These are phyloP conservation scores for Protea cynaroides DNA, from an alignment of 164 flowering plant genomes.

Conservation along the genomic window DNA sequence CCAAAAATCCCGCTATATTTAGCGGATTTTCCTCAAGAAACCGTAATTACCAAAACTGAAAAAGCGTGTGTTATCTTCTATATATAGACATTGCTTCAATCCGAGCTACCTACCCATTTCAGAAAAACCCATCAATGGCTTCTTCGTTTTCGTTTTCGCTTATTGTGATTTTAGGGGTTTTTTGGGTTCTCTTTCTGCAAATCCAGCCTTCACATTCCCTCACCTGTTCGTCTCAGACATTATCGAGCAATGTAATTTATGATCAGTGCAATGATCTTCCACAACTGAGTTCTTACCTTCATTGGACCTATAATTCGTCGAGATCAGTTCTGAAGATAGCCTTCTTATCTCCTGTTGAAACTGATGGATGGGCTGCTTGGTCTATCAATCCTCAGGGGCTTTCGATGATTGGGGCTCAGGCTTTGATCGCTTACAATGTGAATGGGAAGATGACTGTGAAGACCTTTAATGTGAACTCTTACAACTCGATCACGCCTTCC, in stretches of 20 bases:
- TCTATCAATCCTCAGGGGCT: slow-evolving; percentile 45
- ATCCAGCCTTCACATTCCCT: slow-evolving; percentile 13
- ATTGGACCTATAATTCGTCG: slow-evolving; percentile 36
- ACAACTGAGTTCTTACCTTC: slow-evolving; percentile 37
- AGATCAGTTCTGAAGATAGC: slow-evolving; percentile 37
- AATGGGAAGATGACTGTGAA: slow-evolving; percentile 31
- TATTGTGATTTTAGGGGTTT: background rate
- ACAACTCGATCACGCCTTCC: slow-evolving; percentile 14
- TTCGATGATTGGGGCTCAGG: slow-evolving; percentile 47
- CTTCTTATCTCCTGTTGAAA: slow-evolving; percentile 27
- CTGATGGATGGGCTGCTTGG: slow-evolving; percentile 56
- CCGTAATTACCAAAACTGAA: background rate
- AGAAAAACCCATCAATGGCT: slow-evolving; percentile 4
- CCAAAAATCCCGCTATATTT: background rate
- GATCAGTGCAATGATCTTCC: slow-evolving; percentile 42
- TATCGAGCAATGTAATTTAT: slow-evolving; percentile 23
- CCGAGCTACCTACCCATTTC: background rate
- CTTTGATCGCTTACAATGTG: slow-evolving; percentile 32
- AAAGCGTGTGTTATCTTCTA: background rate
- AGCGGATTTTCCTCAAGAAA: background rate
- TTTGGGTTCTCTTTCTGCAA: background rate
- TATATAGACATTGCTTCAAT: background rate
- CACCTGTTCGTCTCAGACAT: slow-evolving; percentile 35
- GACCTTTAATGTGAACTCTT: slow-evolving; percentile 29
- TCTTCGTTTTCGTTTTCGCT: background rate